A percentile compares a stretch with the other conserved stretches of the same genome.
phyloP scores from a whole-genome alignment of 805 yeast species.

The Kurtzmaniella cleridarum region DNA sequence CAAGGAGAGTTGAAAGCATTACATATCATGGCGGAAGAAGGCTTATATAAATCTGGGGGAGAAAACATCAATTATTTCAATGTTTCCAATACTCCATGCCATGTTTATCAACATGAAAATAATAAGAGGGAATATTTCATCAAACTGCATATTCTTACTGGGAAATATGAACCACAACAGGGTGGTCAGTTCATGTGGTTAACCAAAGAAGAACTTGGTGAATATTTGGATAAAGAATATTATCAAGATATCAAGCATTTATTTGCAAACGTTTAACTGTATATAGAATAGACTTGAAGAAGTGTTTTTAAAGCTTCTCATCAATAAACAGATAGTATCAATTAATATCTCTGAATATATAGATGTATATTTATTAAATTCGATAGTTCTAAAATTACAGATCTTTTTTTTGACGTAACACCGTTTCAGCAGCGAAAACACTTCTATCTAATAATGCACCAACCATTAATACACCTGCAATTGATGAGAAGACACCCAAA shows the following conservation, averaged over 20 bases:
- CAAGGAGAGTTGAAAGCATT: conserved; percentile 45
- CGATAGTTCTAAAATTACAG: conserved; percentile 13
- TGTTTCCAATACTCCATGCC: conserved; percentile 87
- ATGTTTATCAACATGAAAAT: conserved; percentile 43
- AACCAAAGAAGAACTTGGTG: conserved; percentile 68
- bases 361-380: not conserved
- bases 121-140: conserved; percentile 58
- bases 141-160: conserved; percentile 85
- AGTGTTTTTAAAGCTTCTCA: not conserved
- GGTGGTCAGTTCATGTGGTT: conserved; percentile 65
- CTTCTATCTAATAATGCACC: conserved; percentile 86
- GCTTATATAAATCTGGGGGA: conserved; percentile 70
- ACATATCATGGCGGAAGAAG: conserved; percentile 69
- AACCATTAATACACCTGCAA: conserved; percentile 91
- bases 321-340: not conserved
- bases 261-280: conserved; percentile 32
- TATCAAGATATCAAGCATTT: conserved; percentile 50
- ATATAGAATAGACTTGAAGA: conserved; percentile 8
- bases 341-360: too few species aligned
- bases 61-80: conserved; percentile 76
- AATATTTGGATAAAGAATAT: conserved; percentile 48
- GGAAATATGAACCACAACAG: conserved; percentile 50
- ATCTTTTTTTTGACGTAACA: conserved; percentile 63
- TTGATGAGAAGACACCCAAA: conserved; percentile 76
- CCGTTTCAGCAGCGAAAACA: conserved; percentile 83